Evolutionary conservation across 2,329 filamentous ascomycete species (phyloP).

Genomic region (Fusarium pseudocircinatum): DNA sequence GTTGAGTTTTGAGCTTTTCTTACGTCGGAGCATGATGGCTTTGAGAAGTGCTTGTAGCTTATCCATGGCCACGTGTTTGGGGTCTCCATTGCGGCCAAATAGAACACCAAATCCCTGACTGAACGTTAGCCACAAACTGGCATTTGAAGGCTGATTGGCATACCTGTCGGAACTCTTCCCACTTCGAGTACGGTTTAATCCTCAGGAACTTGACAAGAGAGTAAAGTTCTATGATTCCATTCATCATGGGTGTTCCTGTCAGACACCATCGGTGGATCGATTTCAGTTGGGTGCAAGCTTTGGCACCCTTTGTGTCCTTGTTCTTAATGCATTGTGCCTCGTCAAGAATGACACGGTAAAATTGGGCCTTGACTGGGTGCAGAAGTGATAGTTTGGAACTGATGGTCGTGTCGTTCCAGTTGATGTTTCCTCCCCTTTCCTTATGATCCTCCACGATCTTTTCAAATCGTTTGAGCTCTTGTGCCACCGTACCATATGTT

Average conservation of each 20-base stretch:
- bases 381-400: slow-evolving; percentile 64
- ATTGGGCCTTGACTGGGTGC: slow-evolving; percentile 67
- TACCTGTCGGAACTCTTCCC: slow-evolving; percentile 68
- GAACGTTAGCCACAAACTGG: background rate
- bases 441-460: slow-evolving; percentile 57
- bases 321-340: slow-evolving; percentile 89
- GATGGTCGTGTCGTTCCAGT: slow-evolving; percentile 50
- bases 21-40: slow-evolving; percentile 83
- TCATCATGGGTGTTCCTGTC: slow-evolving; percentile 90
- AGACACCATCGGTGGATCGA: slow-evolving; percentile 82
- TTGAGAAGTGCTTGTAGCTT: slow-evolving; percentile 80
- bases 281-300: slow-evolving; percentile 72
- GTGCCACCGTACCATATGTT: slow-evolving; percentile 80
- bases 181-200: slow-evolving; percentile 78
- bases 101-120: slow-evolving; percentile 54
- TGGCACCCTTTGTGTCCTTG: slow-evolving; percentile 74
- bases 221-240: slow-evolving; percentile 79
- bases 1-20: slow-evolving; percentile 81
- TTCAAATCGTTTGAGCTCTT: slow-evolving; percentile 70
- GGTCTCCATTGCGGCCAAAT: slow-evolving; percentile 55
- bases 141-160: slow-evolving; percentile 34
- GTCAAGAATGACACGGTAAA: slow-evolving; percentile 84
- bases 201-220: slow-evolving; percentile 80
- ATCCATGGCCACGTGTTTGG: slow-evolving; percentile 71
- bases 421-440: slow-evolving; percentile 50